Percentiles rank a stretch among this genome's conserved stretches.
Conservation (phyloP, 768 basidiomycete species). For the Leccinum broughii region DNA sequence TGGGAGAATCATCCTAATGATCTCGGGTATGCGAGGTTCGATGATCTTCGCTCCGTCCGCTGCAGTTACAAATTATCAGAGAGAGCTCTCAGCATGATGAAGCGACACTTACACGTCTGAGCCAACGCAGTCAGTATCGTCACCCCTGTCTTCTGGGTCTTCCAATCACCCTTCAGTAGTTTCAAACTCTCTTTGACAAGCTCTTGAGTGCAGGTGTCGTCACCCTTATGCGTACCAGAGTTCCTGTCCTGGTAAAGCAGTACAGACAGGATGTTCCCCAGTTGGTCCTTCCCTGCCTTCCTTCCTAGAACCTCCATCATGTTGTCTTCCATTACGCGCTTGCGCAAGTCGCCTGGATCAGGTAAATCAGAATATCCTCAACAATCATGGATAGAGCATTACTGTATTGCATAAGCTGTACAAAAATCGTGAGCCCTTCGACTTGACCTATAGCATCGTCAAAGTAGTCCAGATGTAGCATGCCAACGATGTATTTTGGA, state of each 20-base stretch:
- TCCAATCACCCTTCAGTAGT: conserved; percentile 12
- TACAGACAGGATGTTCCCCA: conserved; percentile 21
- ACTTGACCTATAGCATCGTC: conserved; percentile 26
- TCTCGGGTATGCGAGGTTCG: background rate
- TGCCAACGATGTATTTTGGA: conserved; percentile 20
- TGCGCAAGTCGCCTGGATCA: conserved; percentile 15
- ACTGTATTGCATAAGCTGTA: conserved; percentile 23
- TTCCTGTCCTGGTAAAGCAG: conserved; percentile 27
- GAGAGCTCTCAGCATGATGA: background rate
- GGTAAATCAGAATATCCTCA: background rate
- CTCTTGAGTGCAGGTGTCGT: conserved; percentile 4
- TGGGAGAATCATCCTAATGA: background rate
- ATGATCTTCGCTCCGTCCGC: background rate
- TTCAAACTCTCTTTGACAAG: conserved; percentile 17
- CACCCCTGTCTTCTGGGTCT: conserved; percentile 24
- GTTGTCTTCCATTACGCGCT: conserved; percentile 11
- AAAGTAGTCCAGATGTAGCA: conserved; percentile 27
- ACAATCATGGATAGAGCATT: background rate
- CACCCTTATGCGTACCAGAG: background rate
- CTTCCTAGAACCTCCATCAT: conserved; percentile 20
- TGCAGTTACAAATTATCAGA: background rate
- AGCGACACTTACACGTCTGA: conserved; percentile 15
- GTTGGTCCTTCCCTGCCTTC: conserved; percentile 18
- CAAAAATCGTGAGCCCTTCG: conserved; percentile 28
- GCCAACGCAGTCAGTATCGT: conserved; percentile 24